These are phyloP conservation scores for Eucalyptus pauciflora DNA, from an alignment of 345 rosid genomes.

Conservation along the genomic window DNA sequence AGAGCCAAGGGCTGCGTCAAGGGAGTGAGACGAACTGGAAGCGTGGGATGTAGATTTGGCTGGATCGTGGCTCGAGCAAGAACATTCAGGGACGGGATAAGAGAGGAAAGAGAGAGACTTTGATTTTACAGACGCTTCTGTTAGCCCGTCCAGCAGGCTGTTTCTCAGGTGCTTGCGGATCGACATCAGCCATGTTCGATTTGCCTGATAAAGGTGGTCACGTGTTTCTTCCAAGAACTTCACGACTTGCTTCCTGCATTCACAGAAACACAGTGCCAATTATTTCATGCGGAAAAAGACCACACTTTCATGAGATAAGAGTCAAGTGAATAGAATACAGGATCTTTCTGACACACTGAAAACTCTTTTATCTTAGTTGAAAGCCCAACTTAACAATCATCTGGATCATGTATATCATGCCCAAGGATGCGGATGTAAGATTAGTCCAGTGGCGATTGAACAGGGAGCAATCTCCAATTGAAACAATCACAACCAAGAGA, in stretches of 20 bases:
- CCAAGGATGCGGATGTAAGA: background rate
- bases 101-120: constrained; percentile 60
- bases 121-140: constrained; percentile 37
- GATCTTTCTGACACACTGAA: background rate
- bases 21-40: constrained; percentile 9
- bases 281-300: background rate
- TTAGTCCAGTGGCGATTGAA: background rate
- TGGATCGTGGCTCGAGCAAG: constrained; percentile 31
- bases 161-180: constrained; percentile 56
- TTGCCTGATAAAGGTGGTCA: constrained; percentile 67
- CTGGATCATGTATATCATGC: background rate
- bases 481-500: background rate
- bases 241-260: constrained; percentile 48
- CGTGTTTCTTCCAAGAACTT: constrained; percentile 59
- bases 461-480: background rate
- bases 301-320: background rate
- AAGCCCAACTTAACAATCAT: background rate
- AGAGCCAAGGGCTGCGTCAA: constrained; percentile 42
- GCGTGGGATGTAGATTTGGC: constrained; percentile 5
- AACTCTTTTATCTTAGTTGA: background rate
- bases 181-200: constrained; percentile 70
- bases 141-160: constrained; percentile 60
- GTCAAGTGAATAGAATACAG: background rate
- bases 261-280: background rate
- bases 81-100: constrained; percentile 87